Evolutionary conservation across 2,329 filamentous ascomycete genomes (phyloP).

Genomic region (Nigrograna mackinnonii): DNA sequence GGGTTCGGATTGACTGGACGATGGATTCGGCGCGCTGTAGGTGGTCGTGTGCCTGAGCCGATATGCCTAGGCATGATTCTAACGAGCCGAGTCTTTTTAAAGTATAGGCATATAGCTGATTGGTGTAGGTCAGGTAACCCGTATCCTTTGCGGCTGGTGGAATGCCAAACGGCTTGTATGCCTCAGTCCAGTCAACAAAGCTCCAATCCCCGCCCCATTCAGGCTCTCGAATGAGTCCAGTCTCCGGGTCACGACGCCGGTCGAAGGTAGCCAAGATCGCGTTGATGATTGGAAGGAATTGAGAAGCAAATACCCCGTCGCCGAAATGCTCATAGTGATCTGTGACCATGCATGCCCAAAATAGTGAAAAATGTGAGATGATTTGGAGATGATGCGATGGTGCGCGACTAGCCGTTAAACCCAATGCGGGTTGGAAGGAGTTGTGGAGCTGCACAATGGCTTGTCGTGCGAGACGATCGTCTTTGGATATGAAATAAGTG

Average conservation of each 20-base stretch:
- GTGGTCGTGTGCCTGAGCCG: not conserved
- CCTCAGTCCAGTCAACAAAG: slow-evolving; percentile 19
- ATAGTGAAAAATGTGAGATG: slow-evolving; percentile 36
- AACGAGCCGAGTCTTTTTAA: slow-evolving; percentile 27
- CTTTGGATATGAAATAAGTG: slow-evolving; percentile 27
- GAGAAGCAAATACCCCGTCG: slow-evolving; percentile 24
- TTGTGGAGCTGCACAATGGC: slow-evolving; percentile 21
- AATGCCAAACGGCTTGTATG: slow-evolving; percentile 3
- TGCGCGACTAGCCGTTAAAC: slow-evolving; percentile 40
- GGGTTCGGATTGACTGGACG: slow-evolving; percentile 23
- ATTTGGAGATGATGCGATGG: slow-evolving; percentile 32
- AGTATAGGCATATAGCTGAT: slow-evolving; percentile 6
- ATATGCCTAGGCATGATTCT: not conserved
- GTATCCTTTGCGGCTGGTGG: slow-evolving; percentile 1
- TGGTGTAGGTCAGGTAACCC: slow-evolving; percentile 4
- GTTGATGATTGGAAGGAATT: not conserved
- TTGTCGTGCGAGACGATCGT: slow-evolving; percentile 26
- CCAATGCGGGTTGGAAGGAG: slow-evolving; percentile 19
- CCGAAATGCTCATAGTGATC: slow-evolving; percentile 44
- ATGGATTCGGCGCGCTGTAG: slow-evolving; percentile 15
- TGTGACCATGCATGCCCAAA: slow-evolving; percentile 40
- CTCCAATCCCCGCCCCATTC: slow-evolving; percentile 7
- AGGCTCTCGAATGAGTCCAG: not conserved
- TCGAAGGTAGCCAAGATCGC: not conserved
- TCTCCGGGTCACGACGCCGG: not conserved